Evolutionary conservation across 179 eudicot genomes (phyloP), one percentile per base, ranked within the genome.

Genomic region (Drosera spatulata): DNA sequence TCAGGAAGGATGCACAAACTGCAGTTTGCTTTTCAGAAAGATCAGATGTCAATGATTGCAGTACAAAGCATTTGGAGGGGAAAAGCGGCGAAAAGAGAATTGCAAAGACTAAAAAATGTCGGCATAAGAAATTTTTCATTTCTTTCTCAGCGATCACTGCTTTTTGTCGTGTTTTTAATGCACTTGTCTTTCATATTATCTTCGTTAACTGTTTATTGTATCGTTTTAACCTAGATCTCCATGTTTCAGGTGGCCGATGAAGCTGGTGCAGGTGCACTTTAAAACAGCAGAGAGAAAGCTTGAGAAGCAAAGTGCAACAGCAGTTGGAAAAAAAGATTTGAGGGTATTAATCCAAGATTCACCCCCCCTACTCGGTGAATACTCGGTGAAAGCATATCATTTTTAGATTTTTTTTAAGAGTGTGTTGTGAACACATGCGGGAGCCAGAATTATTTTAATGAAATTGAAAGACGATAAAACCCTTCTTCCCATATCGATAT

Each of bases 231-330:
- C n/a, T n/a, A n/a, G n/a, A n/a, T n/a, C n/a, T n/a, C 59, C 45
- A 12, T 45, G 55, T 64, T 66, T 69, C 77, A 94, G 99, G 97
- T 83, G 73, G 99, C 99, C 46, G 90, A 94, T 75, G 96, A 94
- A 79, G 73, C 99, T 73, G n/a, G n/a, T n/a, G n/a, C n/a, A n/a
- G 99, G 99, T 70, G 99, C 99, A 59, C 71, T 94, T 77, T 95
- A 96, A 40, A 63, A 94, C 79, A n/a, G n/a, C n/a, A n/a, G n/a
- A n/a, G n/a, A 81, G 59, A 74, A 90, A 94, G 70, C 95, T 94
- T 73, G 95, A 94, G 75, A 90, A 82, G 74, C 91, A 87, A 96
- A 7, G 77, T 95, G 85, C 82, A 97, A 56, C 69, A 90, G 82
- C 88, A 87, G 59, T 64, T 94, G 59, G 99, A 94, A 76, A 94